Base-by-base conservation (phyloP, 805 yeast genomes). In the Jamesozyma jinghongensis region DNA sequence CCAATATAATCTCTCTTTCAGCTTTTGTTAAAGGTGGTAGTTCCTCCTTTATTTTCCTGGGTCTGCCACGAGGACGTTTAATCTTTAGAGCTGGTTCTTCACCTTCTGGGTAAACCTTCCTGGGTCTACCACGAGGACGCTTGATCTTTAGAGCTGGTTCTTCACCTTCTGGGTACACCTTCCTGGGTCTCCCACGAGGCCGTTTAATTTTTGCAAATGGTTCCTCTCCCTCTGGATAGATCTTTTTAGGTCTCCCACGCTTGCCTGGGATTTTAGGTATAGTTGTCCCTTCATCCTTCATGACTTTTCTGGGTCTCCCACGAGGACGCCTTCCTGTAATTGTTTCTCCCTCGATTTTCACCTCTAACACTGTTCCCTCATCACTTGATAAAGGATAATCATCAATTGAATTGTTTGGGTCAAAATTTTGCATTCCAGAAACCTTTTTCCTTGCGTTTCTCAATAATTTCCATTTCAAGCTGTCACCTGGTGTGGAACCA, bases 211-310 rank as follows among this genome's bases (percentile, higher is more conserved):
- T 22, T 22, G 26, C 10, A 22, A 10, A 10, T 22, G 26, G 26
- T 22, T 22, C 26, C 31, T 34, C 32, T 10, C 30, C 29, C 20
- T 34, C 34, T 5, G 19, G n/a, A 31, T 40, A 34, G 18, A 32
- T 19, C 27, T 42, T 50, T 29, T 37, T 43, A 7, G 50, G 50
- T 32, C 46, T 44, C 25, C 48, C 48, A 19, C 48, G 46, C 32
- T 35, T 44, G 11, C 38, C 36, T 28, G 39, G 38, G 20, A 14
- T 25, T 6, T 34, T 30, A 18, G 5, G 13, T 32, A 5, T n/a
- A 12, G n/a, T 25, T 13, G 27, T 12, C 19, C n/a, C 16, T 5
- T 10, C 12, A 16, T 19, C 36, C 14, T 19, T 11, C 19, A 19
- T 25, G 6, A n/a, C 40, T 36, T 40, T 38, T 14, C 22, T 37